Evolutionary conservation across 1,284 basidiomycete genomes (phyloP), one percentile per base, ranked within the genome.

Genomic region (Inonotus obliquus): DNA sequence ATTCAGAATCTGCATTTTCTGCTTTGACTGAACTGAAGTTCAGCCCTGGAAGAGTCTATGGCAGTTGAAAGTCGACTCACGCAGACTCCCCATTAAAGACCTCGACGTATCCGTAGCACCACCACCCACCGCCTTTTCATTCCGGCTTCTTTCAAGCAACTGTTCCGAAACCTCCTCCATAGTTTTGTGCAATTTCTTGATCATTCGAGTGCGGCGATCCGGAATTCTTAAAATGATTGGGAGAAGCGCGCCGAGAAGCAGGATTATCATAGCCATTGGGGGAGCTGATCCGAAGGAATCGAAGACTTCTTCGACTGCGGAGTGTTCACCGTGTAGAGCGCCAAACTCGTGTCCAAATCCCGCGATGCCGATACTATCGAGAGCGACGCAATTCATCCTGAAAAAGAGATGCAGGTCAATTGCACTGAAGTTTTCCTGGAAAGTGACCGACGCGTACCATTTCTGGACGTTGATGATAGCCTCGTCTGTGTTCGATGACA

Each of bases 301-400:
- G 59, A 85, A 81, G 0, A 77, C 73, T 4, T 79, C 76, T 0
- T 77, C 74, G 4, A 85, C 77, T 2, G 74, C 63, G 1, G 78
- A 74, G 1, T 68, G 65, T 65, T 80, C 74, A 5, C 81, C 83
- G 4, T 80, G 75, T 19, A 86, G 72, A 0, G 81, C 73, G 3
- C 77, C 76, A 65, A 86, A 86, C 65, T 85, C 77, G 67, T 85
- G 81, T 0, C 79, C 79, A 66, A 87, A 79, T 0, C 78, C 77
- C 0, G 82, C 81, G 55, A 85, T 82, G 1, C 85, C 84, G 59
- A 86, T 76, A 2, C 78, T 79, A 68, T 86, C 84, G 5, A 85
- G 75, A 0, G 81, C 75, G 23, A 81, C 70, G 19, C 70, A 71
- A 63, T 81, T 81, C 80, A 81, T 80, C 78, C 81, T 75, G 17